Percentiles rank a stretch among this genome's conserved stretches.
Evolutionary conservation across 2,329 filamentous ascomycete genomes (phyloP).

Genomic region (Geosmithia morbida): DNA sequence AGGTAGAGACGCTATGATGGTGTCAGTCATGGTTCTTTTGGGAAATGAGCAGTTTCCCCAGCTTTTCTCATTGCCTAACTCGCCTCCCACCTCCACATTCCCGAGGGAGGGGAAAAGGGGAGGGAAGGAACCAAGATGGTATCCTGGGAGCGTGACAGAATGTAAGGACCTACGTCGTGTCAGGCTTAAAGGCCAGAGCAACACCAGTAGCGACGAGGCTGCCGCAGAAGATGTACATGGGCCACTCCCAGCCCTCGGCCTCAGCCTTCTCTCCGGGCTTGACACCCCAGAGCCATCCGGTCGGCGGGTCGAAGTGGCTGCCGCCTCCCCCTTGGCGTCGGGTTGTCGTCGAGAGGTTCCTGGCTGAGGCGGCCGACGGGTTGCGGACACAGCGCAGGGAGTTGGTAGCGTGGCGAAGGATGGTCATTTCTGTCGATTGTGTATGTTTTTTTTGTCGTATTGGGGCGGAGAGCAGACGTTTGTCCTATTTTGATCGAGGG

Average conservation of each 20-base stretch:
- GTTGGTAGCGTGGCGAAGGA: conserved; percentile 20
- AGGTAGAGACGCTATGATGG: conserved; percentile 78
- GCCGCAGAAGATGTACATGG: conserved; percentile 75
- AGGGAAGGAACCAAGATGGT: background rate
- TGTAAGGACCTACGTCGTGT: conserved; percentile 72
- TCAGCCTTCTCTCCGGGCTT: conserved; percentile 92
- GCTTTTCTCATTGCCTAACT: too few relatives aligned
- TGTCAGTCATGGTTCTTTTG: conserved; percentile 1
- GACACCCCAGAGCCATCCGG: conserved; percentile 85
- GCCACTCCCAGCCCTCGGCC: conserved; percentile 90
- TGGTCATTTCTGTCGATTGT: conserved; percentile 13
- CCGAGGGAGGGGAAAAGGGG: background rate
- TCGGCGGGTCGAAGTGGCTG: conserved; percentile 76
- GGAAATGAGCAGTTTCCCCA: background rate
- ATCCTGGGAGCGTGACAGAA: too few relatives aligned
- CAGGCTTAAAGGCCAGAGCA: conserved; percentile 91
- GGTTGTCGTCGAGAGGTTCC: conserved; percentile 29
- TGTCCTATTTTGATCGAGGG: background rate
- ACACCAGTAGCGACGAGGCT: conserved; percentile 59
- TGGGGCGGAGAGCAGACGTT: background rate
- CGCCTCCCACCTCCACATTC: too few relatives aligned
- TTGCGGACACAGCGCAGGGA: conserved; percentile 20
- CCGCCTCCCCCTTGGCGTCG: conserved; percentile 24
- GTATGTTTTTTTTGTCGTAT: background rate
- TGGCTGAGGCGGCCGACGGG: conserved; percentile 13